Percentiles rank a stretch among this genome's conserved stretches.
Evolutionary conservation across 2,329 filamentous ascomycete species (phyloP).

Genomic region (Ophiocordyceps sinensis): DNA sequence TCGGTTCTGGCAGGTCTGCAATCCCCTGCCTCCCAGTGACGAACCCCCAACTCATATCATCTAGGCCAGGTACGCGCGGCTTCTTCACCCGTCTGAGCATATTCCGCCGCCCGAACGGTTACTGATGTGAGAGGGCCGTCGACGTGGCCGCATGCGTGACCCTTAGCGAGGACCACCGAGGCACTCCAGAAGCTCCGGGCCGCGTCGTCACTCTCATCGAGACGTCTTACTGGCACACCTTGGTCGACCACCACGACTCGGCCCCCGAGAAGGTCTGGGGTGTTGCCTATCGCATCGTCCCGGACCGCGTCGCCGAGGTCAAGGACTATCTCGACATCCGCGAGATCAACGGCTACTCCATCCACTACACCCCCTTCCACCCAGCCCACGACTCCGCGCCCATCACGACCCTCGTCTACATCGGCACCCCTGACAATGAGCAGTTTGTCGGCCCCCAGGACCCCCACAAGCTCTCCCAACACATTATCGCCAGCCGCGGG

Average conservation of each 20-base stretch:
- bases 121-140: too few species aligned
- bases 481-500: constrained; percentile 63
- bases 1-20: constrained; percentile 88
- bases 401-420: constrained; percentile 64
- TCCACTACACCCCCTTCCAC: constrained; percentile 79
- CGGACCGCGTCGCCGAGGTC: constrained; percentile 62
- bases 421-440: constrained; percentile 82
- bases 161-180: constrained; percentile 78
- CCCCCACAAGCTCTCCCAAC: constrained; percentile 59
- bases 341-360: constrained; percentile 94
- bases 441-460: constrained; percentile 84
- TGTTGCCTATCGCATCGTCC: constrained; percentile 72
- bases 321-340: constrained; percentile 86
- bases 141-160: neutral
- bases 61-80: constrained; percentile 2
- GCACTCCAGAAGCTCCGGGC: constrained; percentile 74
- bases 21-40: constrained; percentile 1
- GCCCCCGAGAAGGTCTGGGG: constrained; percentile 69
- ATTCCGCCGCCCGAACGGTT: neutral
- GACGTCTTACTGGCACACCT: constrained; percentile 63
- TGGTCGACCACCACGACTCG: constrained; percentile 52
- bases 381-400: constrained; percentile 21
- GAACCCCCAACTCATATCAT: neutral
- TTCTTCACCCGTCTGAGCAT: too few species aligned
- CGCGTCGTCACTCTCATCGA: constrained; percentile 89